These are phyloP conservation scores for Colletotrichum musae DNA, from an alignment of 2,329 filamentous ascomycete genomes.

Conservation along the genomic window DNA sequence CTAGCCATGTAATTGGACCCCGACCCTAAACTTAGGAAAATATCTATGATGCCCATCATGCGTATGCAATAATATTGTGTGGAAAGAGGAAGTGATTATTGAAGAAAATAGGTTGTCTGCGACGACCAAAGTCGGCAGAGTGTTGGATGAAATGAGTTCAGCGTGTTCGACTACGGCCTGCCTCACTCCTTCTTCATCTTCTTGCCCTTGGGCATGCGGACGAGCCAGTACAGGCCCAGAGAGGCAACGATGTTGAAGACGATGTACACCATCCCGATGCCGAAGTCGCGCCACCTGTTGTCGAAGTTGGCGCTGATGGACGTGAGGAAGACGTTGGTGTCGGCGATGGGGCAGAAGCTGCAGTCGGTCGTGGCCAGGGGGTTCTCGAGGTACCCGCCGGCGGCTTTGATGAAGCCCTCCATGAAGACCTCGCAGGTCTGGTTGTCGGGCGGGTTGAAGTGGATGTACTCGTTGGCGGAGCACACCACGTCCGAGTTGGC, in stretches of 20 bases:
- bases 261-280: conserved; percentile 67
- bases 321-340: conserved; percentile 56
- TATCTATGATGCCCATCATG: conserved; percentile 16
- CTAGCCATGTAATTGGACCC: conserved; percentile 8
- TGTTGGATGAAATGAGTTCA: neutral
- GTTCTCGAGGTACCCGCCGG: conserved; percentile 65
- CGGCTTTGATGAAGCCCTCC: conserved; percentile 53
- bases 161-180: neutral
- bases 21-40: conserved; percentile 9
- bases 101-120: neutral
- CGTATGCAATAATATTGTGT: conserved; percentile 10
- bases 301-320: conserved; percentile 60
- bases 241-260: conserved; percentile 64
- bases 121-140: too few species aligned
- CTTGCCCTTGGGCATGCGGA: conserved; percentile 50
- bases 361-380: conserved; percentile 58
- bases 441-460: conserved; percentile 65
- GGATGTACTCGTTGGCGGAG: conserved; percentile 61
- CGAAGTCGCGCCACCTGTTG: conserved; percentile 69
- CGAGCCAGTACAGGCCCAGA: conserved; percentile 63
- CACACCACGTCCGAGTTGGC: conserved; percentile 45
- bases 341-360: conserved; percentile 56
- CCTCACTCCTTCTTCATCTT: conserved; percentile 38
- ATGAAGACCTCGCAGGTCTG: conserved; percentile 66
- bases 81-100: neutral